Evolutionary conservation across 176 grass and related monocot genomes (phyloP).

Genomic region (Thinopyrum elongatum): DNA sequence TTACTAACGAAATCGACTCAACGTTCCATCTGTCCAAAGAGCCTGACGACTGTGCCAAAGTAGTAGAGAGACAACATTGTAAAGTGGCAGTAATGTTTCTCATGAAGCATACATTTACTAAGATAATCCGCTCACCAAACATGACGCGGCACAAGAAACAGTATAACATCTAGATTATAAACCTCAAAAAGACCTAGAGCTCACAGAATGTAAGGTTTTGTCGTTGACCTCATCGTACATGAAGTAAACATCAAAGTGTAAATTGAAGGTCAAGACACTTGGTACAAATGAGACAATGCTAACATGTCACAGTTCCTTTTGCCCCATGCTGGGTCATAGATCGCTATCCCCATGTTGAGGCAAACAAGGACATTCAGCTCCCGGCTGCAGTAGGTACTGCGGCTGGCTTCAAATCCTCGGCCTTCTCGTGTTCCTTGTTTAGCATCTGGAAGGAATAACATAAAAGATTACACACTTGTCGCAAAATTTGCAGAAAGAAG

Average conservation of each 20-base stretch:
- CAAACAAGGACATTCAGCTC: slow-evolving; percentile 36
- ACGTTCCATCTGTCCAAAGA: too few species aligned
- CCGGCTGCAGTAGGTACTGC: slow-evolving; percentile 41
- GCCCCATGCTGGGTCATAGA: neutral
- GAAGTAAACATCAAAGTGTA: slow-evolving; percentile 31
- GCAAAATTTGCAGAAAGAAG: neutral
- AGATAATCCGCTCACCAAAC: slow-evolving; percentile 8
- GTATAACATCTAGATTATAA: slow-evolving; percentile 23
- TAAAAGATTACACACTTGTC: neutral
- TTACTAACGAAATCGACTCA: too few species aligned
- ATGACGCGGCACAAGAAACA: slow-evolving; percentile 13
- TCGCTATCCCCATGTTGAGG: neutral
- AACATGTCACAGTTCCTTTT: slow-evolving; percentile 18
- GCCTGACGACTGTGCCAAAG: too few species aligned
- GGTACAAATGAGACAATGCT: slow-evolving; percentile 25
- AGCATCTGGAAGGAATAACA: slow-evolving; percentile 57
- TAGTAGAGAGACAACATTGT: neutral
- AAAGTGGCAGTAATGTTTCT: neutral
- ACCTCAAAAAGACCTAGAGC: slow-evolving; percentile 20
- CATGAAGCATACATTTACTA: neutral
- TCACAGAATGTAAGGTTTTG: slow-evolving; percentile 28
- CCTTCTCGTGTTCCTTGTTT: slow-evolving; percentile 95
- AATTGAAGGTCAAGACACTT: slow-evolving; percentile 43
- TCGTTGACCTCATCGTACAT: slow-evolving; percentile 39
- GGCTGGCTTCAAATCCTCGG: slow-evolving; percentile 64